phyloP scores from a whole-genome alignment of 805 yeast genomes.

The Helenozyma rhizophorensis region DNA sequence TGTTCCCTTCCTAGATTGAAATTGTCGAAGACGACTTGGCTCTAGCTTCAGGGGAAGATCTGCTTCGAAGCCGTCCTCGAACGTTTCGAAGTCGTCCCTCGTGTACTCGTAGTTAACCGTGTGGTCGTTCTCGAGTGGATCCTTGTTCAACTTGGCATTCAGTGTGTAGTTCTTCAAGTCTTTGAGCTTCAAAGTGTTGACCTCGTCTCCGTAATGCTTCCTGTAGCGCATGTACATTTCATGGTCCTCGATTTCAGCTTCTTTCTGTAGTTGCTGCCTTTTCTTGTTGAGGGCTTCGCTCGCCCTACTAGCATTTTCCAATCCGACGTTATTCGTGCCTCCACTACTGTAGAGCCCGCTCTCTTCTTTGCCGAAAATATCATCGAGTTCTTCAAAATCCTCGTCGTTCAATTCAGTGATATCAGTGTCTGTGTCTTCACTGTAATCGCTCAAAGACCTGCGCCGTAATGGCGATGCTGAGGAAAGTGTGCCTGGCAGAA shows the following conservation, averaged over 20 bases:
- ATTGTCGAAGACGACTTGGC: constrained; percentile 12
- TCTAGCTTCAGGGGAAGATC: constrained; percentile 8
- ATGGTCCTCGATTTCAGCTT: constrained; percentile 32
- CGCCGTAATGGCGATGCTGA: constrained; percentile 16
- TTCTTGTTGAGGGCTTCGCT: constrained; percentile 21
- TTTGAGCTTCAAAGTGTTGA: constrained; percentile 25
- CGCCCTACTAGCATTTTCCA: constrained; percentile 15
- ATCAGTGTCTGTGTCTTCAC: constrained; percentile 38
- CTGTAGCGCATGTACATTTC: constrained; percentile 21
- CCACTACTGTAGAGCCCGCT: constrained; percentile 28
- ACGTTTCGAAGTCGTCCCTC: constrained; percentile 32
- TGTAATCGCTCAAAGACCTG: constrained; percentile 31
- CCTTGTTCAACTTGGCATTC: constrained; percentile 11
- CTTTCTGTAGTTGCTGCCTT: constrained; percentile 21
- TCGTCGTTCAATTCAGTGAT: constrained; percentile 36
- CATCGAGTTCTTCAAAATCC: constrained; percentile 35
- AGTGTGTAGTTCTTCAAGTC: constrained; percentile 19
- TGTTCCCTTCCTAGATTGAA: constrained; percentile 1
- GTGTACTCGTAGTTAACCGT: constrained; percentile 34
- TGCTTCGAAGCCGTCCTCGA: constrained; percentile 35
- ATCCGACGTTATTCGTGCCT: constrained; percentile 8
- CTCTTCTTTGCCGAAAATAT: constrained; percentile 35
- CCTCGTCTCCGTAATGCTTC: constrained; percentile 16
- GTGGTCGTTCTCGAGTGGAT: constrained; percentile 28
- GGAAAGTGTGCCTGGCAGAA: constrained; percentile 14